phyloP scores from a whole-genome alignment of 2,329 filamentous ascomycete species.

The Clathrospora elynae region DNA sequence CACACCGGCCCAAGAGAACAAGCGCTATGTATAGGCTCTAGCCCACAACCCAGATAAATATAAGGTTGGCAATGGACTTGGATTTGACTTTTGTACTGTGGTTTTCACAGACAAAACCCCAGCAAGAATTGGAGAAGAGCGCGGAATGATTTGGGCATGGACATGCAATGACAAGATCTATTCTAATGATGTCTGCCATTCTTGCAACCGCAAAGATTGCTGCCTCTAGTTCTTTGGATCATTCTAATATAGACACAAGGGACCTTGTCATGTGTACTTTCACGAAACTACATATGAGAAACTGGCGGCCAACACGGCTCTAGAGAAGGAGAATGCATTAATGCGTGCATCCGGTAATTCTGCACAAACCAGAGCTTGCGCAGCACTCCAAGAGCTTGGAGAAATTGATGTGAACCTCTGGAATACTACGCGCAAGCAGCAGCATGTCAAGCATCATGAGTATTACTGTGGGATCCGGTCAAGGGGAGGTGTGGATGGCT shows the following conservation, averaged over 20 bases:
- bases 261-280: slow-evolving; percentile 4
- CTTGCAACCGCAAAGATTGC: not conserved
- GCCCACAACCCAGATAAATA: not conserved
- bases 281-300: slow-evolving; percentile 3
- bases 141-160: not conserved
- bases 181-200: slow-evolving; percentile 1
- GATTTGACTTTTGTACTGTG: not conserved
- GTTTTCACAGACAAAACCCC: no score
- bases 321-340: not conserved
- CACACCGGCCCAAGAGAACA: not conserved
- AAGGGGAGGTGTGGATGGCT: slow-evolving; percentile 1
- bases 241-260: slow-evolving; percentile 10
- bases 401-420: not conserved
- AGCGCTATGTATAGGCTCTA: not conserved
- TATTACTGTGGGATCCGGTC: not conserved
- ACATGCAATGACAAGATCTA: not conserved
- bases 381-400: not conserved
- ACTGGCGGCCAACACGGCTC: not conserved
- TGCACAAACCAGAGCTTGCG: not conserved
- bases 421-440: not conserved
- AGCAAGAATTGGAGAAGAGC: not conserved
- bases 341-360: not conserved
- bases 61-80: not conserved
- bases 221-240: slow-evolving; percentile 6
- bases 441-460: slow-evolving; percentile 6